Conservation (phyloP, 371 early-diverging fungal genomes). For the Mucor irregularis region DNA sequence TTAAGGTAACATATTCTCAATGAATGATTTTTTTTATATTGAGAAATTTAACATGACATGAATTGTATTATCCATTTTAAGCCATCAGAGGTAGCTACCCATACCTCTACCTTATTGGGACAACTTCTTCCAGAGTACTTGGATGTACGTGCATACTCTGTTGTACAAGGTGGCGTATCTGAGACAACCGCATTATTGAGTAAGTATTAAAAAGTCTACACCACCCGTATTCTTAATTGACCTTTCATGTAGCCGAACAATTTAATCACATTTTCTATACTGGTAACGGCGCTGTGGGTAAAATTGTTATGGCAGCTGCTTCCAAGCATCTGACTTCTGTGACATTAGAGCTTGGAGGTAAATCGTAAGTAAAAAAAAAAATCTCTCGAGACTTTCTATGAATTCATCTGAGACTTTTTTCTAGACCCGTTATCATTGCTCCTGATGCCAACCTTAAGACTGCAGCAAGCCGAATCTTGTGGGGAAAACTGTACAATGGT, state of each 20-base stretch:
- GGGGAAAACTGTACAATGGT: conserved; percentile 77
- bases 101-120: conserved; percentile 64
- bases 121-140: conserved; percentile 72
- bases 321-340: conserved; percentile 76
- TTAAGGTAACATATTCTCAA: conserved; percentile 60
- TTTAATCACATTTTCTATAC: conserved; percentile 94
- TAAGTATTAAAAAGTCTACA: conserved; percentile 6
- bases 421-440: conserved; percentile 73
- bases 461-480: conserved; percentile 74
- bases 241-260: conserved; percentile 40
- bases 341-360: conserved; percentile 90
- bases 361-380: conserved; percentile 43
- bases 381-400: not conserved
- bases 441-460: conserved; percentile 64
- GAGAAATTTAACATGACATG: too few species aligned
- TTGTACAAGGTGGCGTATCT: conserved; percentile 76
- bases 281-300: conserved; percentile 82
- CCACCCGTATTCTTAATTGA: not conserved
- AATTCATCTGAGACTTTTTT: not conserved
- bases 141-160: conserved; percentile 60
- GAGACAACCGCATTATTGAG: conserved; percentile 74
- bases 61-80: conserved; percentile 2
- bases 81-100: conserved; percentile 84
- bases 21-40: too few species aligned
- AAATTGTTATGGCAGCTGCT: conserved; percentile 77